These are phyloP conservation scores for Claviceps africana DNA, from an alignment of 2,329 filamentous ascomycete species.

Conservation along the genomic window DNA sequence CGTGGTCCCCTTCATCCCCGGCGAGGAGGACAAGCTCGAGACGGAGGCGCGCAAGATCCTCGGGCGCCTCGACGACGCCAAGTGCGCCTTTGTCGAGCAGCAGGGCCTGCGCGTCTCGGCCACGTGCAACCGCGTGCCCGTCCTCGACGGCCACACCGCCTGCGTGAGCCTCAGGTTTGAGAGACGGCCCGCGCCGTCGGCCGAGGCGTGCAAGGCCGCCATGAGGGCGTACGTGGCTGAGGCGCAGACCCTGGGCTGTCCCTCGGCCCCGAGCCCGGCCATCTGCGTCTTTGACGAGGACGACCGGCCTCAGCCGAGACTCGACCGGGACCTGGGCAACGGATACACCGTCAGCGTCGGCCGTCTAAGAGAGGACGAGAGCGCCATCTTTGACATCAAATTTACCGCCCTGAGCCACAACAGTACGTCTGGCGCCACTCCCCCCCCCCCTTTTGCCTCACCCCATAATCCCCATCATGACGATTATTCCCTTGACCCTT, in stretches of 20 bases:
- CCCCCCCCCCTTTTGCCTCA: too few relatives aligned
- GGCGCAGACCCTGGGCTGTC: constrained; percentile 69
- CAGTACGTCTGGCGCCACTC: too few relatives aligned
- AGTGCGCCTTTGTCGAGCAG: constrained; percentile 66
- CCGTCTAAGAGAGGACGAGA: constrained; percentile 70
- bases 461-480: too few relatives aligned
- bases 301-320: constrained; percentile 78
- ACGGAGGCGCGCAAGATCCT: constrained; percentile 92
- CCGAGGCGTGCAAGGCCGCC: constrained; percentile 63
- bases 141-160: constrained; percentile 89
- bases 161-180: constrained; percentile 80
- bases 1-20: constrained; percentile 81
- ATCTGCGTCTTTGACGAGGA: constrained; percentile 84
- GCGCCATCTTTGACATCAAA: constrained; percentile 84
- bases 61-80: constrained; percentile 55
- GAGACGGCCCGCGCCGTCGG: constrained; percentile 57
- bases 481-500: too few relatives aligned
- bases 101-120: constrained; percentile 62
- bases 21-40: constrained; percentile 94
- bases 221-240: constrained; percentile 72
- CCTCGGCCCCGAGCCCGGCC: constrained; percentile 66
- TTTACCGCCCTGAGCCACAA: constrained; percentile 86
- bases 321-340: constrained; percentile 72
- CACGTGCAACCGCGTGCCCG: constrained; percentile 86
- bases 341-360: constrained; percentile 90